Evolutionary conservation across 306 rosid species (phyloP).

Genomic region (Heteromeles arbutifolia): DNA sequence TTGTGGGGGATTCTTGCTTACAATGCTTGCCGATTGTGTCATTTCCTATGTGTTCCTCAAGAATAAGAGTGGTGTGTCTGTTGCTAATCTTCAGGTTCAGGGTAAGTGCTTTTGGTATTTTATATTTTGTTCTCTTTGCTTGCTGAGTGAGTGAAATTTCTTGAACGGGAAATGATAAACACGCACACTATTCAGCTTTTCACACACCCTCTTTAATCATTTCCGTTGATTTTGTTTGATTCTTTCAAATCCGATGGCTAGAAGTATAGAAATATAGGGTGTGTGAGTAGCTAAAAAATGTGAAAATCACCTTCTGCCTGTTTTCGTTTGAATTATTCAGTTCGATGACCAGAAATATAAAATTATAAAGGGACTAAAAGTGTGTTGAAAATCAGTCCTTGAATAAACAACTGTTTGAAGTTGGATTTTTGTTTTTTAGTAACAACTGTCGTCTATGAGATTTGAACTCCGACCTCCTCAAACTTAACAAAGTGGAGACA

Average conservation of each 20-base stretch:
- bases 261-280: too few species aligned
- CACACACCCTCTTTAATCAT: too few species aligned
- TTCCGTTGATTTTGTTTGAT: too few species aligned
- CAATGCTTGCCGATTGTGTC: slow-evolving; percentile 57
- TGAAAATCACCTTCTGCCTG: too few species aligned
- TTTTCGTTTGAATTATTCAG: too few species aligned
- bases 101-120: not conserved
- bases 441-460: not conserved
- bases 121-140: not conserved
- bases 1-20: slow-evolving; percentile 54
- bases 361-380: too few species aligned
- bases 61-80: slow-evolving; percentile 4
- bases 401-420: not conserved
- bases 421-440: not conserved
- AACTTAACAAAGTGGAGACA: not conserved
- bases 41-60: slow-evolving; percentile 36
- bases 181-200: too few species aligned
- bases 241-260: too few species aligned
- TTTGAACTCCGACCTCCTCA: not conserved
- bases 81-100: slow-evolving; percentile 31
- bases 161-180: not conserved
- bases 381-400: not conserved
- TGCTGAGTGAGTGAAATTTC: not conserved
- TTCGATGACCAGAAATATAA: too few species aligned
- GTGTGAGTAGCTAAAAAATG: too few species aligned